Evolutionary conservation across 1,284 basidiomycete species (phyloP).

Genomic region (Vanrija sp.): DNA sequence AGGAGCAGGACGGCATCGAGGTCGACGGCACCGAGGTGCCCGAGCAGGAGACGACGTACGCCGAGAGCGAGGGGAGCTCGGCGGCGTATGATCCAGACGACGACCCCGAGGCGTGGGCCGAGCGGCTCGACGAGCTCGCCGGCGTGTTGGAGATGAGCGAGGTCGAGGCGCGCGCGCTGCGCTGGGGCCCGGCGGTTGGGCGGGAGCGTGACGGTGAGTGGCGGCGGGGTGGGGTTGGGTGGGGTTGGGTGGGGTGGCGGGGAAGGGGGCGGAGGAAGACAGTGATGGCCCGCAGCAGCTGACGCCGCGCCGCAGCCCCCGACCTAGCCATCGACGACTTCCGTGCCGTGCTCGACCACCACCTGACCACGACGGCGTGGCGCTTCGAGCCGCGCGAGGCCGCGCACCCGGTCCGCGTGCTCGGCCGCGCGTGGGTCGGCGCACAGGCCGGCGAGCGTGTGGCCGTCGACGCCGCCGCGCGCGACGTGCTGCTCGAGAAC

Average conservation of each 20-base stretch:
- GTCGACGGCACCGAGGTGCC: background rate
- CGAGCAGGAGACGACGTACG: constrained; percentile 11
- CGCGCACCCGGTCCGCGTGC: constrained; percentile 25
- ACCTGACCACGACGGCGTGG: constrained; percentile 38
- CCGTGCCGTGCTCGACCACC: constrained; percentile 31
- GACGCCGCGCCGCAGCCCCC: constrained; percentile 9
- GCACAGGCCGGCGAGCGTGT: constrained; percentile 2
- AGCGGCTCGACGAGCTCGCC: constrained; percentile 41
- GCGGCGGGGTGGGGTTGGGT: no score
- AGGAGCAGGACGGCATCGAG: background rate
- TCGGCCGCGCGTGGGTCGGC: constrained; percentile 15
- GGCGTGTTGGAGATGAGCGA: constrained; percentile 39
- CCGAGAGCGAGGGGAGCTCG: constrained; percentile 20
- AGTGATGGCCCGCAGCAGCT: background rate
- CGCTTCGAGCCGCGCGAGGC: constrained; percentile 18
- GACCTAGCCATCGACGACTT: constrained; percentile 25
- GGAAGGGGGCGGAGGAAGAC: background rate
- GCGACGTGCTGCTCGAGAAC: constrained; percentile 5
- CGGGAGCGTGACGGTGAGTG: constrained; percentile 14
- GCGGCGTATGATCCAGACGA: constrained; percentile 32
- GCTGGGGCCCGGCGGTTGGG: constrained; percentile 33
- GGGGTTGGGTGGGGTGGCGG: background rate
- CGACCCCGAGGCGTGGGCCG: constrained; percentile 37
- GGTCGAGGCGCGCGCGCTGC: constrained; percentile 32
- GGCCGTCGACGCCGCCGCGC: constrained; percentile 1